Conservation (phyloP, 768 basidiomycete species). For the Suillus ampliporus region DNA sequence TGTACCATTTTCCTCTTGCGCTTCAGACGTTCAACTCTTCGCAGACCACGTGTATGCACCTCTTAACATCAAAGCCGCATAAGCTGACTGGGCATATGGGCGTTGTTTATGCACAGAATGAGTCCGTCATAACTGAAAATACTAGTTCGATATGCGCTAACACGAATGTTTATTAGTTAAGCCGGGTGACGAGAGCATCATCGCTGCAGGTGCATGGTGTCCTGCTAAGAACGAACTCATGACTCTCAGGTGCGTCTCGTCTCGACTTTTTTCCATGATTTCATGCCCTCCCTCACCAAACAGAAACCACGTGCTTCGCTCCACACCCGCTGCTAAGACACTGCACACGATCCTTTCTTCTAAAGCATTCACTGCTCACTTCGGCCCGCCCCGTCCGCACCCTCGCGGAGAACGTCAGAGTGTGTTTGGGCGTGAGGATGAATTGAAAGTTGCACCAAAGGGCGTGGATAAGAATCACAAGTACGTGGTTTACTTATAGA, state of each 20-base stretch:
- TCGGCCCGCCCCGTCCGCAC: constrained; percentile 70
- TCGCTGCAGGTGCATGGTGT: constrained; percentile 85
- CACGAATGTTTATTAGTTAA: constrained; percentile 54
- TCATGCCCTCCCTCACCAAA: background rate
- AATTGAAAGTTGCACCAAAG: constrained; percentile 91
- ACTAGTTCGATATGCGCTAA: constrained; percentile 5
- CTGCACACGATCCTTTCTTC: constrained; percentile 71
- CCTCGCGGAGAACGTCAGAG: constrained; percentile 68
- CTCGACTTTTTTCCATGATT: background rate
- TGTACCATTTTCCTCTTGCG: background rate
- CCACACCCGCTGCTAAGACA: constrained; percentile 49
- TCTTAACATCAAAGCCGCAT: background rate
- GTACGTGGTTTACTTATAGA: no score
- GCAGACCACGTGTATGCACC: constrained; percentile 1
- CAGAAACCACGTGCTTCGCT: constrained; percentile 67
- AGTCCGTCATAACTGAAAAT: no score
- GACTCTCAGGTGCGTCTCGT: constrained; percentile 61
- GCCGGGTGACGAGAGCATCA: constrained; percentile 68
- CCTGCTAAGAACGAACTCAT: constrained; percentile 80
- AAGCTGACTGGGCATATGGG: constrained; percentile 2
- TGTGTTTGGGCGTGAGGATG: constrained; percentile 88
- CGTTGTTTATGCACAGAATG: no score
- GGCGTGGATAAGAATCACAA: no score
- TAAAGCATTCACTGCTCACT: constrained; percentile 74
- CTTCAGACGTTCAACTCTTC: background rate